A percentile compares a stretch with the other conserved stretches of the same genome.
Conservation (phyloP, 495 filamentous ascomycete genomes). For the Neurospora sp. region DNA sequence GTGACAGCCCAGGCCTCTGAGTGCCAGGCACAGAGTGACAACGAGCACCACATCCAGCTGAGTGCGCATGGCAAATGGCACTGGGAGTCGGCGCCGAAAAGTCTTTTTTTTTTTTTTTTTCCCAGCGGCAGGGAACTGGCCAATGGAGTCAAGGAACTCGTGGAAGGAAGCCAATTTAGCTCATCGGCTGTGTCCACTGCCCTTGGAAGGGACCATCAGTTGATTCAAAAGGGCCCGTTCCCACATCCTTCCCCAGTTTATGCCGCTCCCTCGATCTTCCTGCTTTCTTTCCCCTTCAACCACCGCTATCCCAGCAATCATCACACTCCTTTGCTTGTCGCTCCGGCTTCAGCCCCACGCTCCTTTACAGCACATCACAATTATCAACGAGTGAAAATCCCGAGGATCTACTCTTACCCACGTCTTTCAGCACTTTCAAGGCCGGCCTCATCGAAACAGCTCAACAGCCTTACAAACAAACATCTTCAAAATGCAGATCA, state of each 20-base stretch:
- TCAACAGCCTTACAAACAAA: neutral
- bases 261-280: slow-evolving; percentile 6
- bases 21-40: neutral
- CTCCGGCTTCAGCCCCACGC: slow-evolving; percentile 24
- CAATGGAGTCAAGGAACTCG: neutral
- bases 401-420: neutral
- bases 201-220: slow-evolving; percentile 1
- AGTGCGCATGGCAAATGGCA: neutral
- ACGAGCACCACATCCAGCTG: neutral
- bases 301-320: slow-evolving; percentile 14
- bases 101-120: neutral
- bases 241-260: slow-evolving; percentile 9
- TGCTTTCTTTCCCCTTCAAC: slow-evolving; percentile 8
- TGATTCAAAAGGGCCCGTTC: slow-evolving; percentile 14
- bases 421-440: neutral
- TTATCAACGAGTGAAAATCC: neutral
- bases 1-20: neutral
- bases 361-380: slow-evolving; percentile 15
- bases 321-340: slow-evolving; percentile 23
- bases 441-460: slow-evolving; percentile 4
- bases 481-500: slow-evolving; percentile 28
- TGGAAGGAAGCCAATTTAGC: neutral
- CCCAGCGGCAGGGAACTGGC: neutral
- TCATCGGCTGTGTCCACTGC: neutral
- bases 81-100: neutral